Evolutionary conservation across 169 alveolate species (phyloP), one percentile per base, ranked within the genome.

Genomic region (Eimeria zaria): DNA sequence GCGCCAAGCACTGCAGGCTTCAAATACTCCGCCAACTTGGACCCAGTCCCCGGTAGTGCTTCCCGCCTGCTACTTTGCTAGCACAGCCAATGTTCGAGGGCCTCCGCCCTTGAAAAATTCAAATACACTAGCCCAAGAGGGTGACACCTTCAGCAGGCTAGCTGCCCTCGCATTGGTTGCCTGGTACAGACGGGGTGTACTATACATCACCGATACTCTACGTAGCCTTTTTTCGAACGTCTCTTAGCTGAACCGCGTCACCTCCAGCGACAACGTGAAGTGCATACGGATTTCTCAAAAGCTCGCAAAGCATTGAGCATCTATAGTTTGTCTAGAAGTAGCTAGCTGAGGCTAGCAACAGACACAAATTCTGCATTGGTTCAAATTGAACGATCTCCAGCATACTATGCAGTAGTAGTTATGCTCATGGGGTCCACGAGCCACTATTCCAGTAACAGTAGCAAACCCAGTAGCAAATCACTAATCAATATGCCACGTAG

Each of bases 1-100:
- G 97, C 80, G 98, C 98, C 97, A 96, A 97, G 98, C 98, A 97
- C 98, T 97, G 98, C 98, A 95, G 98, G 96, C 98, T 97, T 97
- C 97, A 98, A 96, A 97, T 96, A n/a, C n/a, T n/a, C 98, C 96
- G 98, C 98, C 97, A 95, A 96, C 98, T 98, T 96, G 98, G 98
- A 98, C 96, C 96, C 98, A 87, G 95, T 95, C 95, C 98, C 98
- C 98, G 96, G 98, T 97, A 97, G 97, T 96, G 96, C 98, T 98
- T 97, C 33, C 4, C 22, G 14, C 41, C 73, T 71, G 51, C 14
- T 30, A 1, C n/a, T 36, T 39, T 33, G 51, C 53, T 9, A 33
- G 51, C n/a, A 71, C 22, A 3, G 30, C 8, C 14, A 33, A 4
- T 33, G 51, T 12, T 33, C 39, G 73, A 62, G 12, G 33, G 73